These are phyloP conservation scores for Backusella circina DNA, from an alignment of 192 early-diverging fungal species.

Conservation along the genomic window DNA sequence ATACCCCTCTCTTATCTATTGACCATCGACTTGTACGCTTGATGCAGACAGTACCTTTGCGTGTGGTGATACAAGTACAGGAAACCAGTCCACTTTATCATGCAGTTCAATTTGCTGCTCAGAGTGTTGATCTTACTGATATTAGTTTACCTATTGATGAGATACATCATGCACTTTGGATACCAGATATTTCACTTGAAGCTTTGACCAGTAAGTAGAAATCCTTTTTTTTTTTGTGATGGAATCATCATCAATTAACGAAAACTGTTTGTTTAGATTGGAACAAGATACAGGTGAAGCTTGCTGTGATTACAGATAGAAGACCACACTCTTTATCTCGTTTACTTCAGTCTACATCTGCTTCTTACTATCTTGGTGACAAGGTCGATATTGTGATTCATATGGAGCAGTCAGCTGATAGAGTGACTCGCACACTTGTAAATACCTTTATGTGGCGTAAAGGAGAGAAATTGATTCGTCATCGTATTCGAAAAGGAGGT, in stretches of 20 bases:
- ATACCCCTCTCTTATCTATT: constrained; percentile 22
- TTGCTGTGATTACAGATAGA: constrained; percentile 53
- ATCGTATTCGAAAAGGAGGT: constrained; percentile 54
- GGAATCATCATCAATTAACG: neutral
- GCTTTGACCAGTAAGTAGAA: constrained; percentile 44
- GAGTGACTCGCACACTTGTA: constrained; percentile 43
- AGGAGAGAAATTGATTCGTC: constrained; percentile 45
- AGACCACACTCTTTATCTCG: constrained; percentile 57
- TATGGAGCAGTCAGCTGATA: constrained; percentile 55
- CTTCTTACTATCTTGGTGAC: constrained; percentile 48
- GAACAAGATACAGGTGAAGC: constrained; percentile 45
- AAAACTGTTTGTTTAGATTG: constrained; percentile 37
- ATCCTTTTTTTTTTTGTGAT: neutral
- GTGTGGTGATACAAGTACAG: constrained; percentile 38
- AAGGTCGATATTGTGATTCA: constrained; percentile 47
- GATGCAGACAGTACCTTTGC: constrained; percentile 35
- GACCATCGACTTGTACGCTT: constrained; percentile 27
- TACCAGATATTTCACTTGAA: constrained; percentile 47
- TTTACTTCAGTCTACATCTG: constrained; percentile 43
- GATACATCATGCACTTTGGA: constrained; percentile 45
- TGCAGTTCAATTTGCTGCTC: neutral
- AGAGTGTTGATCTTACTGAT: constrained; percentile 4
- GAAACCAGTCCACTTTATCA: constrained; percentile 7
- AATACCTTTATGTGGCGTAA: constrained; percentile 44
- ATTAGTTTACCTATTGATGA: constrained; percentile 46